A percentile compares a stretch with the other conserved stretches of the same genome.
Conservation (phyloP, 2,329 filamentous ascomycete species). For the Fusarium sublunatum region DNA sequence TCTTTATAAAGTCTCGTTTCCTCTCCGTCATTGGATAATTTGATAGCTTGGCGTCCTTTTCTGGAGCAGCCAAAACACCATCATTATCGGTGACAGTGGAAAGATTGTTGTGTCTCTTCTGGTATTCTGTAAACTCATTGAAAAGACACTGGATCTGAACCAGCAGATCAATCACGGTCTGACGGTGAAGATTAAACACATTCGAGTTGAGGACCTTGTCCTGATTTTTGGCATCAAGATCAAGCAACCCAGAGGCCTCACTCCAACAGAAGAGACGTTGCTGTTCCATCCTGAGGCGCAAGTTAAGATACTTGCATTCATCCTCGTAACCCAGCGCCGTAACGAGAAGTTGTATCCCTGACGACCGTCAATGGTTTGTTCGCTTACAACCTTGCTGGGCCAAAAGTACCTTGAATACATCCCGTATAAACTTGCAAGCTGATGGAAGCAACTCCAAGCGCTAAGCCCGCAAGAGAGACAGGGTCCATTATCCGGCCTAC, state of each 20-base stretch:
- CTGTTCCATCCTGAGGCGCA: slow-evolving; percentile 62
- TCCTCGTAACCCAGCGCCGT: slow-evolving; percentile 61
- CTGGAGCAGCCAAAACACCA: slow-evolving; percentile 51
- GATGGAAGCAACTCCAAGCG: slow-evolving; percentile 58
- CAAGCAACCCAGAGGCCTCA: slow-evolving; percentile 60
- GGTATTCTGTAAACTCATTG: slow-evolving; percentile 58
- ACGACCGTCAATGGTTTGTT: background rate
- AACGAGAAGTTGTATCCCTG: slow-evolving; percentile 60
- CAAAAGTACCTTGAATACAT: slow-evolving; percentile 56
- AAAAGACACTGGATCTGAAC: slow-evolving; percentile 61
- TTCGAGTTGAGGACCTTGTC: slow-evolving; percentile 59
- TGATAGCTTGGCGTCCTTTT: slow-evolving; percentile 58
- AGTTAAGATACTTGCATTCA: slow-evolving; percentile 60
- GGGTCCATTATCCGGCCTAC: slow-evolving; percentile 53
- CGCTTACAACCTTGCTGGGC: background rate
- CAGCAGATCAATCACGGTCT: slow-evolving; percentile 61
- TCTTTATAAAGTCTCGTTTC: slow-evolving; percentile 57
- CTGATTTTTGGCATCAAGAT: slow-evolving; percentile 55
- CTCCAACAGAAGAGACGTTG: slow-evolving; percentile 62
- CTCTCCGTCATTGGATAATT: slow-evolving; percentile 58
- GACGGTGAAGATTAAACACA: slow-evolving; percentile 60
- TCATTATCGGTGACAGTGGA: slow-evolving; percentile 51
- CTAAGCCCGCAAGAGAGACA: slow-evolving; percentile 56
- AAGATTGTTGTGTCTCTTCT: slow-evolving; percentile 54
- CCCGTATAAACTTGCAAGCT: slow-evolving; percentile 60